Conservation (phyloP, 2,329 filamentous ascomycete species). For the Clarireedia hainanense region DNA sequence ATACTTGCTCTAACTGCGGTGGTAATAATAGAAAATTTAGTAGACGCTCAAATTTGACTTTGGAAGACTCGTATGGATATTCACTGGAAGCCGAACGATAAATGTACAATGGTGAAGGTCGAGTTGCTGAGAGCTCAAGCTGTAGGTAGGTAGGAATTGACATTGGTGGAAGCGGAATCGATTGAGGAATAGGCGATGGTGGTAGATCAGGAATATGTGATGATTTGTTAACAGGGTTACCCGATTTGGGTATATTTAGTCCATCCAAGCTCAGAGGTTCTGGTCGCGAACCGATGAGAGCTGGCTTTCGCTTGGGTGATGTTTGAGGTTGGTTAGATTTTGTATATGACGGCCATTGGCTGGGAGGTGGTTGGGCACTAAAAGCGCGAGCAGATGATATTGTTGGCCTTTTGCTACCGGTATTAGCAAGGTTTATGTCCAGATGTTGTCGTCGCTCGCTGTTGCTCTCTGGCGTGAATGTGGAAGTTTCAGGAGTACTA, state of each 20-base stretch:
- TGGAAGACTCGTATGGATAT: slow-evolving; percentile 81
- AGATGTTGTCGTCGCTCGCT: slow-evolving; percentile 13
- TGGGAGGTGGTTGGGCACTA: slow-evolving; percentile 17
- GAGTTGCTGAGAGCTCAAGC: slow-evolving; percentile 53
- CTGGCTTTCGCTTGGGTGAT: slow-evolving; percentile 24
- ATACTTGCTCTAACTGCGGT: slow-evolving; percentile 70
- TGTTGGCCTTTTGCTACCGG: slow-evolving; percentile 16
- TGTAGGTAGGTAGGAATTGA: slow-evolving; percentile 58
- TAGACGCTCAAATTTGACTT: slow-evolving; percentile 84
- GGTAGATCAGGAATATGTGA: slow-evolving; percentile 11
- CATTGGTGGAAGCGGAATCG: slow-evolving; percentile 58
- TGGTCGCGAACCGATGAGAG: slow-evolving; percentile 15
- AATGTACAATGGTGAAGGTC: slow-evolving; percentile 59
- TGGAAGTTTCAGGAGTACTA: slow-evolving; percentile 13
- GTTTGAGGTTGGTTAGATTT: slow-evolving; percentile 17
- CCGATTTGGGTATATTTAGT: background rate
- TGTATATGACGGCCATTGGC: slow-evolving; percentile 17
- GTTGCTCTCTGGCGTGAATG: slow-evolving; percentile 5
- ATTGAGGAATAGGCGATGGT: slow-evolving; percentile 36
- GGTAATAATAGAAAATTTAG: slow-evolving; percentile 83
- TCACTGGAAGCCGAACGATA: slow-evolving; percentile 49
- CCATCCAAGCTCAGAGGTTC: slow-evolving; percentile 23
- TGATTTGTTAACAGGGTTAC: slow-evolving; percentile 7
- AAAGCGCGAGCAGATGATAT: slow-evolving; percentile 23
- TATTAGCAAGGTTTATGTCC: slow-evolving; percentile 14